A percentile compares a stretch with the other conserved stretches of the same genome.
Conservation (phyloP, 2,329 filamentous ascomycete genomes). For the Chaetothyriales sp. region DNA sequence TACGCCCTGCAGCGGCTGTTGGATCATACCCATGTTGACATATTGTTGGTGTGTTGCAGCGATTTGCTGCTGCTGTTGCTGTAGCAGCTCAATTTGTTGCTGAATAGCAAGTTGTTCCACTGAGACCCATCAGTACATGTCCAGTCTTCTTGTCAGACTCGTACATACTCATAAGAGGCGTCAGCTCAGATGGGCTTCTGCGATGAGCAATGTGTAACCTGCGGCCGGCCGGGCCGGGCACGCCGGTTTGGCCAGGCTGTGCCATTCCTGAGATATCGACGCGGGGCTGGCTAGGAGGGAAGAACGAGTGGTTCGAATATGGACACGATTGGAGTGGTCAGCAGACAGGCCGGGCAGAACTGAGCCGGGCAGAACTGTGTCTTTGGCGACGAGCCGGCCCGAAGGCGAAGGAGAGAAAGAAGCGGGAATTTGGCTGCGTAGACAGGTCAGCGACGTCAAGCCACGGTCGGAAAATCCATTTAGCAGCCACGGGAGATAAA, state of each 20-base stretch:
- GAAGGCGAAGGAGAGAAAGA: background rate
- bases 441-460: background rate
- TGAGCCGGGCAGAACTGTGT: background rate
- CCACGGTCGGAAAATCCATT: background rate
- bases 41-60: constrained; percentile 94
- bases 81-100: constrained; percentile 92
- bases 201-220: constrained; percentile 94
- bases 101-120: constrained; percentile 97
- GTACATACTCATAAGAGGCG: constrained; percentile 88
- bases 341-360: background rate
- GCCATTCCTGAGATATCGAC: constrained; percentile 38
- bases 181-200: constrained; percentile 91
- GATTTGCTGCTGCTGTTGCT: constrained; percentile 96
- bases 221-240: constrained; percentile 62
- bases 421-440: background rate
- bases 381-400: background rate
- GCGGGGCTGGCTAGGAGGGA: background rate
- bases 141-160: background rate
- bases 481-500: background rate
- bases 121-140: constrained; percentile 24
- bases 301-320: background rate
- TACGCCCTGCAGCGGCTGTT: constrained; percentile 60
- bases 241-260: constrained; percentile 43
- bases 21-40: constrained; percentile 91
- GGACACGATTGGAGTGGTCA: background rate